These are phyloP conservation scores for Yamadazyma aaseri DNA, from an alignment of 1,139 yeast genomes.

Conservation along the genomic window DNA sequence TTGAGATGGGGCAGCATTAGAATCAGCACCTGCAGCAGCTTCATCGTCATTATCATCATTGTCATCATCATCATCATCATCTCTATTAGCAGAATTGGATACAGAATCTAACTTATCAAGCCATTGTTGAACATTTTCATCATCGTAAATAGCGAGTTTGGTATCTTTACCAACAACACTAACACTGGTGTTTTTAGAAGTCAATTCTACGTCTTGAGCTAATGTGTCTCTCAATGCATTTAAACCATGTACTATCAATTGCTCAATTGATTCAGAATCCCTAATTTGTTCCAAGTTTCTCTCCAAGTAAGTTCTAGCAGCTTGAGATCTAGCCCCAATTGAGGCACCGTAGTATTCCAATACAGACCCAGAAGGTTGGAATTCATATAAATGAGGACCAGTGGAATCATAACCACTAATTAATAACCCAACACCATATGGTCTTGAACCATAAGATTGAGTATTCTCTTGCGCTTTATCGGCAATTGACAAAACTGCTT, in stretches of 20 bases:
- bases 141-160: conserved; percentile 76
- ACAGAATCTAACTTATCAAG: conserved; percentile 65
- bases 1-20: conserved; percentile 1
- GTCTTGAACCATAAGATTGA: conserved; percentile 93
- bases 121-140: conserved; percentile 82
- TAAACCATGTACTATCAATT: conserved; percentile 82
- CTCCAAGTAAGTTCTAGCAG: conserved; percentile 93
- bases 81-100: conserved; percentile 49
- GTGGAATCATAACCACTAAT: conserved; percentile 92
- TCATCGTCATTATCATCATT: conserved; percentile 22
- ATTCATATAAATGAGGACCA: conserved; percentile 93
- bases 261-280: conserved; percentile 58
- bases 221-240: conserved; percentile 92
- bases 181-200: conserved; percentile 79
- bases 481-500: conserved; percentile 84
- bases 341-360: conserved; percentile 92
- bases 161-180: conserved; percentile 85
- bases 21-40: conserved; percentile 20
- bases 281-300: conserved; percentile 72
- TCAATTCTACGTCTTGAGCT: conserved; percentile 91
- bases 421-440: conserved; percentile 94
- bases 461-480: conserved; percentile 98
- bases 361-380: conserved; percentile 93
- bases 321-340: conserved; percentile 98
- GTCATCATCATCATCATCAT: conserved; percentile 39